A percentile compares a stretch with the other conserved stretches of the same genome.
Evolutionary conservation across 148 eudicot genomes (phyloP).

Genomic region (Persicaria maculosa): DNA sequence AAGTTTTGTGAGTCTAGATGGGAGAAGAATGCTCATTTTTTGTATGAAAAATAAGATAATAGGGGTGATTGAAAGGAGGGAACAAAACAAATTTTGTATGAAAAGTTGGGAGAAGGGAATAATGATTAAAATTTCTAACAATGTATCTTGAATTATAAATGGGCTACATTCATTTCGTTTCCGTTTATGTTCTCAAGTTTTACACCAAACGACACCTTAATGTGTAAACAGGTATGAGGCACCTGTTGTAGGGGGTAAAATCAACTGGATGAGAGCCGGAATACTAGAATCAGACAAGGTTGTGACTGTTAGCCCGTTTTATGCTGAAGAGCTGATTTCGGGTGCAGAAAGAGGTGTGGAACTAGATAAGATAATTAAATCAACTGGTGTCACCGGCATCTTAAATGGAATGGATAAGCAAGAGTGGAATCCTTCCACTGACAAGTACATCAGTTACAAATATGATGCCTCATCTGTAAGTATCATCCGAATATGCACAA

Average conservation of each 20-base stretch:
- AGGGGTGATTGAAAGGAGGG: neutral
- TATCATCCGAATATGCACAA: neutral
- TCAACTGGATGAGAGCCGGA: slow-evolving; percentile 93
- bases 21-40: too few species aligned
- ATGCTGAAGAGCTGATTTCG: slow-evolving; percentile 72
- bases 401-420: slow-evolving; percentile 86
- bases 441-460: slow-evolving; percentile 48
- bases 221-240: slow-evolving; percentile 39
- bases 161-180: neutral
- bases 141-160: neutral
- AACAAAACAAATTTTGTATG: neutral
- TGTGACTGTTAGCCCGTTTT: slow-evolving; percentile 79
- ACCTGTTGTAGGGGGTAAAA: slow-evolving; percentile 74
- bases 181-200: neutral
- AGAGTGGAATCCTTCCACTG: slow-evolving; percentile 80
- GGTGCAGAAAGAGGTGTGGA: slow-evolving; percentile 70
- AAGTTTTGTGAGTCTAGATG: too few species aligned
- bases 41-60: too few species aligned
- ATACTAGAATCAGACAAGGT: slow-evolving; percentile 56
- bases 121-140: too few species aligned
- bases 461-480: slow-evolving; percentile 67
- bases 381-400: slow-evolving; percentile 49
- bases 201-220: neutral
- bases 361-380: slow-evolving; percentile 41
- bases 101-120: too few species aligned